A percentile compares a stretch with the other conserved stretches of the same genome.
Conservation (phyloP, 208 protist species). For the Jaenimonas drosophilae region DNA sequence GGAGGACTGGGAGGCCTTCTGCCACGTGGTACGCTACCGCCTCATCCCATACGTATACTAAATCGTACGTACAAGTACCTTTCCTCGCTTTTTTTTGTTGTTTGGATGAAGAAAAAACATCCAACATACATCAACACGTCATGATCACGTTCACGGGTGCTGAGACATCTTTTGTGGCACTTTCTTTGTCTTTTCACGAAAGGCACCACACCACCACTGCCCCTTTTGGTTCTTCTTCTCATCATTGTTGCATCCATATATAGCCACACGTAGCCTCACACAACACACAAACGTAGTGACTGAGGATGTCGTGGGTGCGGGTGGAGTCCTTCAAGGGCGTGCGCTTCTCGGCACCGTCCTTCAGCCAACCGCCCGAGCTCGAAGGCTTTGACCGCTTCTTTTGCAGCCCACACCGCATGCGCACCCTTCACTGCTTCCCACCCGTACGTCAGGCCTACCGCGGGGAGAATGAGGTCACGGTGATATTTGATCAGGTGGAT, state of each 20-base stretch:
- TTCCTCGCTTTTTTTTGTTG: slow-evolving; percentile 6
- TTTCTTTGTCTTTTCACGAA: neutral
- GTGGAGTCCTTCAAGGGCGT: slow-evolving; percentile 31
- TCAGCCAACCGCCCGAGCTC: slow-evolving; percentile 21
- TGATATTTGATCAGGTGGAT: slow-evolving; percentile 37
- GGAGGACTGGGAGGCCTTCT: slow-evolving; percentile 89
- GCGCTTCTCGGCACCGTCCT: slow-evolving; percentile 49
- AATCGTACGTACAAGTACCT: neutral
- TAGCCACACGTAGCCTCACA: too few species aligned
- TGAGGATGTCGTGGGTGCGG: slow-evolving; percentile 55
- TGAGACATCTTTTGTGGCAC: neutral
- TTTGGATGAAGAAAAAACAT: neutral
- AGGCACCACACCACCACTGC: neutral
- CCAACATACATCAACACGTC: neutral
- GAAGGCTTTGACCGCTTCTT: slow-evolving; percentile 47
- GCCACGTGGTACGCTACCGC: slow-evolving; percentile 71
- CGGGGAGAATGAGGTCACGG: slow-evolving; percentile 9
- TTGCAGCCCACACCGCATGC: slow-evolving; percentile 10
- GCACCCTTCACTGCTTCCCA: slow-evolving; percentile 17
- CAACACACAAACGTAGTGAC: neutral
- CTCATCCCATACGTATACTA: slow-evolving; percentile 89
- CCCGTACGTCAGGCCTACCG: neutral
- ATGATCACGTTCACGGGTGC: too few species aligned
- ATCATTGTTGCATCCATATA: too few species aligned
- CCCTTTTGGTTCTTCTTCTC: neutral